phyloP scores from a whole-genome alignment of 345 rosid genomes.

The Eucalyptus leucophloia region DNA sequence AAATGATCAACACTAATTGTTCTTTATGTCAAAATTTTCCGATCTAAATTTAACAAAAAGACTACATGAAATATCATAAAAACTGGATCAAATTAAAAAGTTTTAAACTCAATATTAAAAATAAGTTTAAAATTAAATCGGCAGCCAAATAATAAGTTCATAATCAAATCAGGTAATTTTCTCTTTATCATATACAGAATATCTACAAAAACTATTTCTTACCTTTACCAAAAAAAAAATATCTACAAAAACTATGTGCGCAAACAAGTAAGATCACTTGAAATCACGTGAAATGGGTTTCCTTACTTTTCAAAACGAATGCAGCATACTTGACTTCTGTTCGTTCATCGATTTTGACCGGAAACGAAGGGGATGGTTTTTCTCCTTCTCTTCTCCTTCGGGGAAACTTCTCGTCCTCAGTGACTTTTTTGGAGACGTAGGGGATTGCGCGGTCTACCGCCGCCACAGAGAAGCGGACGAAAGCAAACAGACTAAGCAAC shows the following conservation, averaged over 20 bases:
- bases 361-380: background rate
- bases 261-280: background rate
- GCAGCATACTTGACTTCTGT: background rate
- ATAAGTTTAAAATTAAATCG: background rate
- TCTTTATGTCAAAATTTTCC: background rate
- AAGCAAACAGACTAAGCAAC: background rate
- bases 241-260: background rate
- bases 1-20: fast-evolving
- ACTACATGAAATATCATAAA: background rate
- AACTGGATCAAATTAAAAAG: background rate
- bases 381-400: background rate
- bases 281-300: background rate
- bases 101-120: background rate
- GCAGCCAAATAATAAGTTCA: background rate
- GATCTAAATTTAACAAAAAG: background rate
- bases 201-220: background rate
- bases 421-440: background rate
- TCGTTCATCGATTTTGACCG: background rate
- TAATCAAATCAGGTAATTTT: background rate
- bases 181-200: no score
- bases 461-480: background rate
- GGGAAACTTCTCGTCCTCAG: background rate
- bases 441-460: background rate
- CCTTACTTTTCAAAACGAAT: background rate
- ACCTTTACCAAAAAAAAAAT: no score